Percentiles rank a stretch among this genome's conserved stretches.
Conservation (phyloP, 352 stramenopile species). For the Pythium dissimile region DNA sequence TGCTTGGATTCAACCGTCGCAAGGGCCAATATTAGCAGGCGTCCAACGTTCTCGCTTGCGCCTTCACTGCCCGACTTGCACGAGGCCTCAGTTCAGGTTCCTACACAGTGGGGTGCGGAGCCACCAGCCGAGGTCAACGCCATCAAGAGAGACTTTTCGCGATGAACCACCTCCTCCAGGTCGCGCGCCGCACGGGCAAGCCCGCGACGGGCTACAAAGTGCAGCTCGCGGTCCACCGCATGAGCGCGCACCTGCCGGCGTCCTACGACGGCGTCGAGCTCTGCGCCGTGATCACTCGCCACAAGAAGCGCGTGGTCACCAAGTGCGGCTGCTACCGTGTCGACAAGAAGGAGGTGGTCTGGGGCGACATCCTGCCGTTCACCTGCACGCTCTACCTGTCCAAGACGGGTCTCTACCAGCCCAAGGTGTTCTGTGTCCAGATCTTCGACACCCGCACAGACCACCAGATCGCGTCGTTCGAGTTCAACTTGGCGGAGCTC, state of each 20-base stretch:
- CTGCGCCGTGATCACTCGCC: constrained; percentile 56
- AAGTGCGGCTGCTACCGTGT: constrained; percentile 49
- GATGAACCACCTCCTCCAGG: constrained; percentile 70
- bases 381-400: constrained; percentile 73
- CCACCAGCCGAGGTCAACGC: too few relatives aligned
- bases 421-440: constrained; percentile 65
- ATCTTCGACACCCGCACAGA: constrained; percentile 59
- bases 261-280: constrained; percentile 49
- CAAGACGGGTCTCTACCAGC: constrained; percentile 67
- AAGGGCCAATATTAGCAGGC: too few relatives aligned
- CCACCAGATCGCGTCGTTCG: constrained; percentile 50
- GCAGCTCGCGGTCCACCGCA: constrained; percentile 62
- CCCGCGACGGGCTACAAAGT: constrained; percentile 60
- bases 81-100: too few relatives aligned
- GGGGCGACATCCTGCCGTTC: constrained; percentile 73
- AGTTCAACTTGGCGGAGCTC: constrained; percentile 66
- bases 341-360: constrained; percentile 55
- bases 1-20: background rate
- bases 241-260: constrained; percentile 48
- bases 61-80: too few relatives aligned
- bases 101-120: too few relatives aligned
- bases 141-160: background rate
- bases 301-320: constrained; percentile 67
- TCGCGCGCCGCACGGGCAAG: constrained; percentile 59
- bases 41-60: too few relatives aligned